phyloP scores from a whole-genome alignment of 192 early-diverging fungal genomes.

The Coemansia sp. region DNA sequence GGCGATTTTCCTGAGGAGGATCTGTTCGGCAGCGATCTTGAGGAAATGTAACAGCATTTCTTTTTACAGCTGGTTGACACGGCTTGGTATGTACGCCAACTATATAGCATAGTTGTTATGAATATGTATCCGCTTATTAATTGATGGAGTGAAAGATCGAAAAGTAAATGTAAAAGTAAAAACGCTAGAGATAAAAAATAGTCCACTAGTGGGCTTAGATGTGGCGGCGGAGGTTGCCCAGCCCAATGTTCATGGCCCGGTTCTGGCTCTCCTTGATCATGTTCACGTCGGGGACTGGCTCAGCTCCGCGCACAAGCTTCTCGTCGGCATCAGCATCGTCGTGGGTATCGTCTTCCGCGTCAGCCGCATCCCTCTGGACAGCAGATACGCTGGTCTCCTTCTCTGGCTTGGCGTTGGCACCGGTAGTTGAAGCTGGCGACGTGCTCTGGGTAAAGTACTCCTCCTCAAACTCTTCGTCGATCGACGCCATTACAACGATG shows the following conservation, averaged over 20 bases:
- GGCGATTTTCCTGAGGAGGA: slow-evolving; percentile 96
- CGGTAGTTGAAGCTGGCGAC: background rate
- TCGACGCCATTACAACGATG: slow-evolving; percentile 43
- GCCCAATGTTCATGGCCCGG: slow-evolving; percentile 52
- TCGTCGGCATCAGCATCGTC: slow-evolving; percentile 16
- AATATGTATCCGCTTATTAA: slow-evolving; percentile 12
- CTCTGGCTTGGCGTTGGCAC: background rate
- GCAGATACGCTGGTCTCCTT: background rate
- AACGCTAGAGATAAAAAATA: background rate
- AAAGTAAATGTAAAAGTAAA: slow-evolving; percentile 9
- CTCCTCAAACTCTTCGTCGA: slow-evolving; percentile 52
- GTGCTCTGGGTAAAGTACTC: slow-evolving; percentile 23
- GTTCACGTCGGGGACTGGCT: slow-evolving; percentile 33
- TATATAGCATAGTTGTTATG: too few relatives aligned
- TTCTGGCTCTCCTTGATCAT: slow-evolving; percentile 48
- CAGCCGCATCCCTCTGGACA: slow-evolving; percentile 23
- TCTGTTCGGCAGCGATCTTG: slow-evolving; percentile 71
- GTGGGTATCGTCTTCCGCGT: background rate
- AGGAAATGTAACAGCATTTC: slow-evolving; percentile 53
- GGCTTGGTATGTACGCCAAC: too few relatives aligned
- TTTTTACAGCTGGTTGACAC: too few relatives aligned
- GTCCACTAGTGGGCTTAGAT: slow-evolving; percentile 7
- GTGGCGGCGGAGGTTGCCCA: slow-evolving; percentile 47
- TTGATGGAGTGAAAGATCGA: slow-evolving; percentile 4
- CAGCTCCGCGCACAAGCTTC: slow-evolving; percentile 25